Base-by-base conservation (phyloP, 352 stramenopile genomes). In the Peronospora farinosa region DNA sequence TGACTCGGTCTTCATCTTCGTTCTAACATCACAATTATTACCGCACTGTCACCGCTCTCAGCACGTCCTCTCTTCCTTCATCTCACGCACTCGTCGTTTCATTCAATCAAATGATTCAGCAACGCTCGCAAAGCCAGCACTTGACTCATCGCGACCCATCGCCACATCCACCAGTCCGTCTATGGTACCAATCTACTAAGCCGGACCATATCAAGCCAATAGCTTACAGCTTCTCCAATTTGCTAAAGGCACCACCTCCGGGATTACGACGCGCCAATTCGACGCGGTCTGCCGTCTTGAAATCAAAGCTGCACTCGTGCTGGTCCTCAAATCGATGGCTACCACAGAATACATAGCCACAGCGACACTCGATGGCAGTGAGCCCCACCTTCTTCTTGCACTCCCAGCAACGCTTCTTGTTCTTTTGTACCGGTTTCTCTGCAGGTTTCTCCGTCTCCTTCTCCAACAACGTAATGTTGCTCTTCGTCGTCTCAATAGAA, bases 341-440 rank as follows among this genome's bases (percentile, higher is more conserved):
- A 53, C 66, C 84, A 67, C 87, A 96, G 57, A 89, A 95, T 17
- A 95, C 73, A 51, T 81, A 94, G 48, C 83, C 83, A 51, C 87
- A 96, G 39, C 81, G 78, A 63, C 87, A 96, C 58, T 92, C 81
- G 48, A 95, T 89, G 16, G 84, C 87, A 16, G 84, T 92, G 6
- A 95, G 69, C 0, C 87, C 85, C 15, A 96, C 78, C 64, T 96
- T 96, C 68, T 95, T 95, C 67, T 87, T 91, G 74, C 87, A 96
- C 50, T 89, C 76, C 72, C 83, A 95, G 74, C 87, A 96, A 21
- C 83, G 78, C 56, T 90, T 92, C 52, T 88, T 84, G 68, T 95
- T 96, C 67, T 89, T 95, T 71, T 96, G 87, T 39, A 90, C 67
- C 17, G 61, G 54, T 40, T 73, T 78, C 15, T 67, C 65, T 9